A percentile compares a stretch with the other conserved stretches of the same genome.
Conservation (phyloP, 257 asterid genomes). For the Linaria vulgaris region DNA sequence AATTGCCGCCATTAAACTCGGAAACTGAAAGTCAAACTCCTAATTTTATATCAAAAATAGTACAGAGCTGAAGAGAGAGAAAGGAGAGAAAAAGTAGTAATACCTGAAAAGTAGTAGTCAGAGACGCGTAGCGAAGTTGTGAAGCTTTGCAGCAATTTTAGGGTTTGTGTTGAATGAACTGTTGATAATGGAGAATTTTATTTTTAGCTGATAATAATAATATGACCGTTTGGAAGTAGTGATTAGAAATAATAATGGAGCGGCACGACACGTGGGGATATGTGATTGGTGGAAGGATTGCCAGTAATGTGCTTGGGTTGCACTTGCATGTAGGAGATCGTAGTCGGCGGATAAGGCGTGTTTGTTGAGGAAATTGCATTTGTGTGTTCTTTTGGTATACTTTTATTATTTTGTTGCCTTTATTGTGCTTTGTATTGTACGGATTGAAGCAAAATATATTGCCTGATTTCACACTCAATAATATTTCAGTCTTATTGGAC, state of each 20-base stretch:
- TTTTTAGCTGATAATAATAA: constrained; percentile 7
- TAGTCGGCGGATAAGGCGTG: constrained; percentile 12
- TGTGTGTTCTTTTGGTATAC: constrained; percentile 3
- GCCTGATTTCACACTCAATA: not conserved
- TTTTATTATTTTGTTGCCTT: not conserved
- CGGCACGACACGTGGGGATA: constrained; percentile 21
- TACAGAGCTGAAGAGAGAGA: not conserved
- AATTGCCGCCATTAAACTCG: constrained; percentile 6
- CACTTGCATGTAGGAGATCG: constrained; percentile 32
- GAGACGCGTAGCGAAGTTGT: constrained; percentile 36
- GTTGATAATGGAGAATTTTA: too few species aligned
- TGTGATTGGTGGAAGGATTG: constrained; percentile 14
- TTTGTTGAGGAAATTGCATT: not conserved
- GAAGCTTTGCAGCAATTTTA: constrained; percentile 26
- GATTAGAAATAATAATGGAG: constrained; percentile 3
- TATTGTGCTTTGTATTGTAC: not conserved
- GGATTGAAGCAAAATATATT: constrained; percentile 17
- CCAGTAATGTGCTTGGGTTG: constrained; percentile 14
- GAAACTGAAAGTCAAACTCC: constrained; percentile 19
- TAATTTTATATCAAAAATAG: constrained; percentile 4
- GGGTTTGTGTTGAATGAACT: constrained; percentile 15
- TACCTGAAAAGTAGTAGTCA: constrained; percentile 30
- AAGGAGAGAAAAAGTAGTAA: constrained; percentile 18
- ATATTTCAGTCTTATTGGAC: constrained; percentile 17
- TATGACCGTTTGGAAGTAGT: constrained; percentile 25